Base-by-base conservation (phyloP, 192 early-diverging fungal genomes). In the Linnemannia elongata region DNA sequence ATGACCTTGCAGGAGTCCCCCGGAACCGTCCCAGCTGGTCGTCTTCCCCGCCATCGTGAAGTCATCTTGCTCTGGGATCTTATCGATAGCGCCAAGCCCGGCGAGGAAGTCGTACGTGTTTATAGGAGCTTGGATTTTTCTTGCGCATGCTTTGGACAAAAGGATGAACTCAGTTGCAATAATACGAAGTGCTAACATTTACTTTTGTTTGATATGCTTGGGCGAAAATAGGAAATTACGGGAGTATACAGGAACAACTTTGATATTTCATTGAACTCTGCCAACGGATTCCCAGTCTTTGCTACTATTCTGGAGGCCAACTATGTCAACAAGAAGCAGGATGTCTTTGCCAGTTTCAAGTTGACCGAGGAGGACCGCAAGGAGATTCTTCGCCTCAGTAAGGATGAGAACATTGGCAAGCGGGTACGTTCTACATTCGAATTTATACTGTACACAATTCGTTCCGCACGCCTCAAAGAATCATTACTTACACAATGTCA, bases 241-340 rank as follows among this genome's bases (percentile, higher is more conserved):
- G 98, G 98, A 71, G 93, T 98, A 39, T 99, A 98, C 89, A 92
- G 96, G 66, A 97, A 99, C 91, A 98, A 96, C 82, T 97, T 96
- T 90, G 97, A 99, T 90, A 92, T 93, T 3, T 90, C 95, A 12
- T 90, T 98, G 35, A 97, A 97, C 87, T 93, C 92, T 6, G 95
- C 94, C 75, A 97, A 98, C 88, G 98, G 98, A 12, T 99, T 99
- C 92, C 98, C 98, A 0, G 97, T 98, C 22, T 98, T 99, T 88
- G 93, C 94, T 17, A 99, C 98, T 27, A 93, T 99, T 39, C 96
- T 99, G 83, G 98, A 99, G 89, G 97, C 98, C 77, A 99, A 99
- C 89, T 94, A 97, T 85, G 95, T 99, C 55, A 92, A 92, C 57
- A 97, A 97, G 81, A 96, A 96, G 74, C 95, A 96, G 74, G 97